Evolutionary conservation across 225 moss, liverwort and hornwort genomes (phyloP).

Genomic region (Pseudisothecium myosuroides): DNA sequence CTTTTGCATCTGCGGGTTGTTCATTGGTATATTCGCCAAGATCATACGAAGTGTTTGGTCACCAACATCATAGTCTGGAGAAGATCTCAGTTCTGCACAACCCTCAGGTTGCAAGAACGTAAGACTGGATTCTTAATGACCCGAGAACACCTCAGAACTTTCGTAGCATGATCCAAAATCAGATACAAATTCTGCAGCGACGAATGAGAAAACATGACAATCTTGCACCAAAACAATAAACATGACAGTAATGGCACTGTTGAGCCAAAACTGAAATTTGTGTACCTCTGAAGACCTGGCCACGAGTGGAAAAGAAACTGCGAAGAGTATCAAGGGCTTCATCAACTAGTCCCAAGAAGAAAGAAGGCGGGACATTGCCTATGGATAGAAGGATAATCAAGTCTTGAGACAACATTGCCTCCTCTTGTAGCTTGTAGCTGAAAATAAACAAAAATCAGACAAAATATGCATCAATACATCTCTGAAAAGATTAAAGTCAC

Average conservation of each 20-base stretch:
- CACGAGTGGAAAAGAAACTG: conserved; percentile 18
- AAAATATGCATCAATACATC: neutral
- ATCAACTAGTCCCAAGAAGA: conserved; percentile 45
- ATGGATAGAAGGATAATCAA: conserved; percentile 63
- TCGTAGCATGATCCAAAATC: neutral
- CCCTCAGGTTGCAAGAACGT: neutral
- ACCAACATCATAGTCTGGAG: conserved; percentile 11
- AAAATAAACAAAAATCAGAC: neutral
- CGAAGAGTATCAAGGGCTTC: conserved; percentile 24
- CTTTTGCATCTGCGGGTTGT: conserved; percentile 51
- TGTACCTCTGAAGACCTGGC: conserved; percentile 35
- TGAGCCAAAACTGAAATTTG: neutral
- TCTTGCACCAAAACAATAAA: neutral
- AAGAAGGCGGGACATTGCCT: conserved; percentile 32
- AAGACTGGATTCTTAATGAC: neutral
- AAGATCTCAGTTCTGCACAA: conserved; percentile 25
- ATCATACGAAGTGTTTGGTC: conserved; percentile 49
- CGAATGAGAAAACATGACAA: neutral
- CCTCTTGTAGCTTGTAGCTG: conserved; percentile 44
- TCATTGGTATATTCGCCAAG: conserved; percentile 50
- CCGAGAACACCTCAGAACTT: neutral
- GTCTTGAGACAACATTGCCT: conserved; percentile 57
- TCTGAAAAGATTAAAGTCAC: neutral
- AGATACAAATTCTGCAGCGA: neutral
- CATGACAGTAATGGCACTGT: neutral